Percentiles rank a stretch among this genome's conserved stretches.
phyloP scores from a whole-genome alignment of 352 stramenopile species.

The Pythium rhizo-oryzae region DNA sequence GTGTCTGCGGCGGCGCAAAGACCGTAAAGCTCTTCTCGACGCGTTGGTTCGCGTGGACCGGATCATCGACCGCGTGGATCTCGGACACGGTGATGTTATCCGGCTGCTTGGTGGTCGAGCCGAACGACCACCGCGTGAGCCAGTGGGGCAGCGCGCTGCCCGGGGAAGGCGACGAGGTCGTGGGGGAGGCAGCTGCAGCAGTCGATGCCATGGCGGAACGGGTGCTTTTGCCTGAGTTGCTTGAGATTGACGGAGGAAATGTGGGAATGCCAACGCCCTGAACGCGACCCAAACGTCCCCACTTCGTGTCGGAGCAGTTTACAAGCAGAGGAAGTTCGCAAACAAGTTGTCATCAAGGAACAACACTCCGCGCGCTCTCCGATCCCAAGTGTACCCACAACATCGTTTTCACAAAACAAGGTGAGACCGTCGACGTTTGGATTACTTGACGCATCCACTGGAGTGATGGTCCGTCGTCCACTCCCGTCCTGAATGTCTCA shows the following conservation, averaged over 20 bases:
- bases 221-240: too few relatives aligned
- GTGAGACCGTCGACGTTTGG: neutral
- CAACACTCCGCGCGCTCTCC: neutral
- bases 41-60: slow-evolving; percentile 8
- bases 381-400: neutral
- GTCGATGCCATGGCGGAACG: neutral
- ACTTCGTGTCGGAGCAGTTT: too few relatives aligned
- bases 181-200: neutral
- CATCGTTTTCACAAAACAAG: neutral
- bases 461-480: neutral
- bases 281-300: too few relatives aligned
- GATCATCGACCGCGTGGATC: neutral
- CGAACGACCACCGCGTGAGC: neutral
- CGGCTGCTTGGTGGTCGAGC: neutral
- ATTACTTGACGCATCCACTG: neutral
- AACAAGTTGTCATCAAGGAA: neutral
- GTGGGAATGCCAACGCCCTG: too few relatives aligned
- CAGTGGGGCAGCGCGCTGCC: neutral
- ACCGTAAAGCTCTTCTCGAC: slow-evolving; percentile 13
- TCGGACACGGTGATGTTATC: neutral
- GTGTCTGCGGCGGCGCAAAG: neutral
- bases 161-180: neutral
- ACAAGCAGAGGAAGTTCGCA: too few relatives aligned
- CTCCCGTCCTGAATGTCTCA: neutral
- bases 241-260: too few relatives aligned